These are phyloP conservation scores for Lithospermum erythrorhizon DNA, from an alignment of 257 asterid species.

Conservation along the genomic window DNA sequence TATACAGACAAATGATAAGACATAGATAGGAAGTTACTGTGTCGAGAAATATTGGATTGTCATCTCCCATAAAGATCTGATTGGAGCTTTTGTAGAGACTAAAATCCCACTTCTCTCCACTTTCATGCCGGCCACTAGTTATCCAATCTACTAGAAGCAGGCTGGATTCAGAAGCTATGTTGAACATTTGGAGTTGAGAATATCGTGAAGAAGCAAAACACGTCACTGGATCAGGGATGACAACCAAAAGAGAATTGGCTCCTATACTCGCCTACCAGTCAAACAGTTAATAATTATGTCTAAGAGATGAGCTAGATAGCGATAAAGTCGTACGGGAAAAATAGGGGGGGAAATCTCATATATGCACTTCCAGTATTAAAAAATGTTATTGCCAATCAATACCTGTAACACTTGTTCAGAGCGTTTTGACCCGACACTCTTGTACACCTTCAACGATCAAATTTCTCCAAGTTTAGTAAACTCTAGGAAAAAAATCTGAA, in stretches of 20 bases:
- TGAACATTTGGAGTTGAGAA: conserved; percentile 69
- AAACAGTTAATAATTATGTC: too few relatives aligned
- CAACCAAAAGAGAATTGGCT: conserved; percentile 53
- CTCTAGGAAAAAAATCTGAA: background rate
- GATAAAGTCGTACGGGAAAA: too few relatives aligned
- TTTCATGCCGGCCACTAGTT: conserved; percentile 88
- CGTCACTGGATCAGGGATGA: conserved; percentile 95
- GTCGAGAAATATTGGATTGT: conserved; percentile 71
- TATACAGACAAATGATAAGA: background rate
- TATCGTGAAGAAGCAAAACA: conserved; percentile 88
- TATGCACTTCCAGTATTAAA: too few relatives aligned
- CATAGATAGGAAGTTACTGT: conserved; percentile 29
- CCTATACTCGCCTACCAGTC: conserved; percentile 84
- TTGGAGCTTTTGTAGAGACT: conserved; percentile 69
- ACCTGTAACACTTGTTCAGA: conserved; percentile 73
- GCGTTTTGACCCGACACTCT: conserved; percentile 52
- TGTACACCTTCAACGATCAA: conserved; percentile 52
- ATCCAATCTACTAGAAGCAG: conserved; percentile 92
- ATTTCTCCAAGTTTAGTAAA: background rate
- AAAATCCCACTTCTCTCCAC: conserved; percentile 90
- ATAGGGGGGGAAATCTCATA: too few relatives aligned
- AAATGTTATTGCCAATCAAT: too few relatives aligned
- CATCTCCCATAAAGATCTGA: conserved; percentile 39
- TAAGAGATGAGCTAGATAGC: too few relatives aligned
- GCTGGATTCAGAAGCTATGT: conserved; percentile 44